Evolutionary conservation across 2,329 filamentous ascomycete species (phyloP), one percentile per base, ranked within the genome.

Genomic region (Lachnellula suecica): DNA sequence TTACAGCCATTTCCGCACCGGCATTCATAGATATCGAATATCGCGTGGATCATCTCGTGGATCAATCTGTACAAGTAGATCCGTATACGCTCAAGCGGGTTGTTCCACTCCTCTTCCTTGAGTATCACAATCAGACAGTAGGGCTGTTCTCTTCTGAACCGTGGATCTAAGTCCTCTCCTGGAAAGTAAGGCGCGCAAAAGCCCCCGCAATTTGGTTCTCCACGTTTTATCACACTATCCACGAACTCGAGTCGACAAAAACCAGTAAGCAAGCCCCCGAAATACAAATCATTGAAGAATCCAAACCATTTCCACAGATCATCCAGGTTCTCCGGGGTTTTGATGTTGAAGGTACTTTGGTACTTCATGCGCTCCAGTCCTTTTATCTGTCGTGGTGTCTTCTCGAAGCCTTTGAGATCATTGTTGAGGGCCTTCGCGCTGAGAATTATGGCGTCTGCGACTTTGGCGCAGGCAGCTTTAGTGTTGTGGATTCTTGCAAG

Each of bases 281-380:
- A 50, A 38, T 50, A 50, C 5, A 40, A 22, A 19, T 44, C 41
- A n/a, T 50, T 34, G 31, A 50, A 50, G 27, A 44, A 44, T 6
- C 37, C 40, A 31, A 50, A 50, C n/a, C 27, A 45, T 20, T 50
- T 50, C 19, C 38, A 24, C 17, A 50, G 4, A 37, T 44, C 47
- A 3, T 24, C 19, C 10, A 35, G 22, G 20, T 44, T 50, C 19
- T 44, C 25, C 11, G 47, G 40, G 20, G 44, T 37, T 13, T 20
- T 31, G 19, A 50, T 13, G n/a, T 38, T 35, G 20, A 23, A 45
- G 10, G 25, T 35, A 31, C 15, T 23, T 27, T 25, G 47, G 29
- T 20, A 31, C 31, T 35, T 17, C 15, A 19, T 44, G 6, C 15
- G 31, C 17, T 35, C 31, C 2, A 35, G 4, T 13, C 13, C 31